Percentiles rank a stretch among this genome's conserved stretches.
Evolutionary conservation across 306 rosid species (phyloP).

Genomic region (Rosa chinensis): DNA sequence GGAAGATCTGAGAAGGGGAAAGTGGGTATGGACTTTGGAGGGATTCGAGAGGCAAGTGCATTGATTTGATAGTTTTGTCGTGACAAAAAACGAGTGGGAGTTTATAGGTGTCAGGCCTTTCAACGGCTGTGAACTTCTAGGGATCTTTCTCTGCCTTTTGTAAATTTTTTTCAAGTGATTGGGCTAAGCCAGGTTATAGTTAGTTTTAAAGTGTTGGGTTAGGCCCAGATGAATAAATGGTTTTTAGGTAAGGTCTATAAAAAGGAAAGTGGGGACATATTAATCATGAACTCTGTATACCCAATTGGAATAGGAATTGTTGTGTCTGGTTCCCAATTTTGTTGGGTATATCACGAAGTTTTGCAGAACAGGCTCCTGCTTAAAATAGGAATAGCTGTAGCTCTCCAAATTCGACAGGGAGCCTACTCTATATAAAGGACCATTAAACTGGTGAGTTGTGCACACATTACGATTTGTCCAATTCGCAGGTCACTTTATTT

Average conservation of each 20-base stretch:
- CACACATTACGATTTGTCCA: not conserved
- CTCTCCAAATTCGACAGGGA: not conserved
- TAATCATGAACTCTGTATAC: too few species aligned
- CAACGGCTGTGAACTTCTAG: conserved; percentile 27
- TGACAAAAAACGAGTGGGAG: not conserved
- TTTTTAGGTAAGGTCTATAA: too few species aligned
- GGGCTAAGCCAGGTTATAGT: not conserved
- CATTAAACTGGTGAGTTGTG: not conserved
- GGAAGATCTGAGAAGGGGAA: conserved; percentile 15
- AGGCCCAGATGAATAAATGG: not conserved
- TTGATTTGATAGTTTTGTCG: conserved; percentile 6
- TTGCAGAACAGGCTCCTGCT: not conserved
- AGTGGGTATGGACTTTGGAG: not conserved
- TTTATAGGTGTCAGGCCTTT: conserved; percentile 21
- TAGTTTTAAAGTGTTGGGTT: not conserved
- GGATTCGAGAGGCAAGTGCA: not conserved
- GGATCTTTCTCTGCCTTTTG: not conserved
- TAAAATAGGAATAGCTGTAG: not conserved
- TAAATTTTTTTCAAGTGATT: not conserved
- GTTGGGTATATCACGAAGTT: not conserved
- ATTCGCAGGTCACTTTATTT: not conserved
- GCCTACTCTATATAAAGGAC: not conserved
- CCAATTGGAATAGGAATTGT: not conserved
- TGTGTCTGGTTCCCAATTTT: not conserved
- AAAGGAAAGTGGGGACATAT: too few species aligned